Base-by-base conservation (phyloP, 2,329 filamentous ascomycete genomes). In the Cladosporium colombiae region DNA sequence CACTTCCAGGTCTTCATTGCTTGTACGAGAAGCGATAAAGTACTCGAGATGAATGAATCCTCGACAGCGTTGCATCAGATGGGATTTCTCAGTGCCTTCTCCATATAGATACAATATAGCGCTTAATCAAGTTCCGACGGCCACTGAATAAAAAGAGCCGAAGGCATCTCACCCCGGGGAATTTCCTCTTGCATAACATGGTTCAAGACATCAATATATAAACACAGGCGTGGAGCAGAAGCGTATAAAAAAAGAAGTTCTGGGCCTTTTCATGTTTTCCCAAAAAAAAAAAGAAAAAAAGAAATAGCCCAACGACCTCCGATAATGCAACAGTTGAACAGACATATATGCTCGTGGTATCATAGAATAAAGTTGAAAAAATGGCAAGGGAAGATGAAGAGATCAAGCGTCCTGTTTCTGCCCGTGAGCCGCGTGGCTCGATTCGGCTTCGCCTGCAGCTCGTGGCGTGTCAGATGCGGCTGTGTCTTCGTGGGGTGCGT, bases 301-400 rank as follows among this genome's bases (percentile, higher is more conserved):
- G 27, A 3, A n/a, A n/a, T n/a, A n/a, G n/a, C 10, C n/a, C 52
- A 25, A 44, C n/a, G 35, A 11, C 56, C 37, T 46, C 56, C 18
- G 44, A 31, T 55, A 21, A 52, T 50, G 46, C 27, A 50, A 33
- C 27, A 35, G 52, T 21, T 25, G n/a, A 62, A 55, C 49, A 46
- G 21, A 27, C 31, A 40, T 27, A 56, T 23, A 53, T 55, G 60
- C 60, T 62, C 60, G 49, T 62, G 60, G 60, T 62, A 62, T 62
- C 60, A 62, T 62, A 55, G 60, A 62, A 40, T 16, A 55, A 29
- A 55, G 10, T 21, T 33, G 10, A 31, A 16, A 55, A 55, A 44
- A 62, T 44, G 50, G 31, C 25, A 33, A 62, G 49, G 49, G 29
- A 40, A 31, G 10, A 14, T 10, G n/a, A 35, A 14, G n/a, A 21